Base-by-base conservation (phyloP, 768 basidiomycete species). In the Mrakia blollopis region DNA sequence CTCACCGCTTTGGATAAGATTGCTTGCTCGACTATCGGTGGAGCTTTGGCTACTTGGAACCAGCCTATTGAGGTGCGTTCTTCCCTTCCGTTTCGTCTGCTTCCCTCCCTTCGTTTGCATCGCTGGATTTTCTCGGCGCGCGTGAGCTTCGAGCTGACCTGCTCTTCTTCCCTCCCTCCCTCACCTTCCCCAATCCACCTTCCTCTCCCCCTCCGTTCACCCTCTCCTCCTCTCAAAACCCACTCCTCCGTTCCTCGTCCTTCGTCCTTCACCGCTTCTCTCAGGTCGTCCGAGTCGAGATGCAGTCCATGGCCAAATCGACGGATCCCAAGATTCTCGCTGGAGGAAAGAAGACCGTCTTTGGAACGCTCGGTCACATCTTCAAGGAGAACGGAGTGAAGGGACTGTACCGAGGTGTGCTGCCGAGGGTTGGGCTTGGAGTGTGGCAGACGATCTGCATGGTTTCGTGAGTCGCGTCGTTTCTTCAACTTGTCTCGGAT, bases 361-460 rank as follows among this genome's bases (percentile, higher is more conserved):
- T 92, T 81, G 96, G 92, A 85, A 98, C 95, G 0, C 85, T 98
- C 75, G 86, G 84, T n/a, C 98, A 93, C 85, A 92, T 99, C 82
- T 98, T 98, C 89, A 89, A 88, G 83, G 93, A 94, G 85, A 98
- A 96, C 83, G 97, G 97, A 73, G 87, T 99, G 82, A 94, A 92
- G 85, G 97, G 96, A 44, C 87, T 99, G 44, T 99, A 99, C 87
- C 90, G 97, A 69, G 97, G 97, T 81, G 96, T 99, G 30, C 93
- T 94, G 0, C 97, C 97, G 77, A 92, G 97, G 77, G 93, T 99
- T 81, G 97, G 89, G 79, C 89, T 99, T 78, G 94, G 96, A 78
- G 88, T 96, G 83, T 97, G 94, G 94, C 94, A 97, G 85, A 97
- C 94, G 10, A 87, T 98, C 80, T 99, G 97, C 87, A 99, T 99